These are phyloP conservation scores for Letharia columbiana DNA, from an alignment of 495 filamentous ascomycete species.

Conservation along the genomic window DNA sequence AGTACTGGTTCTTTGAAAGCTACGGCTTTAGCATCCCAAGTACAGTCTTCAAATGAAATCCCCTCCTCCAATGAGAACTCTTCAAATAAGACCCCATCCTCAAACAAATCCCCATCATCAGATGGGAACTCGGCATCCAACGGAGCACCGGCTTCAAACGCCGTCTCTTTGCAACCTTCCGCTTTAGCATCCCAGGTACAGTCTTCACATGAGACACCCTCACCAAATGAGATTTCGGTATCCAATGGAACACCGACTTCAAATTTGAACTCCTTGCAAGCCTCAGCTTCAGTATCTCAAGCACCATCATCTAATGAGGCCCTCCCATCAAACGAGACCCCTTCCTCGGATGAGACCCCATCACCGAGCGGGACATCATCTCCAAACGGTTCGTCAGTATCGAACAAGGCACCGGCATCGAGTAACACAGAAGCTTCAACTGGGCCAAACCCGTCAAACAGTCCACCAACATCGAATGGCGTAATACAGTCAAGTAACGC, in stretches of 20 bases:
- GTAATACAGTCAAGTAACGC: neutral
- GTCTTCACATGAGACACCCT: too few species aligned
- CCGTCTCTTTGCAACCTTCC: neutral
- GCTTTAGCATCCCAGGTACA: too few species aligned
- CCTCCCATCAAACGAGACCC: neutral
- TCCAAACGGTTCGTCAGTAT: neutral
- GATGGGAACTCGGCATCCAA: neutral
- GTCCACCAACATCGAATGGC: neutral
- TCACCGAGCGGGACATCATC: neutral
- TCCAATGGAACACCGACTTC: neutral
- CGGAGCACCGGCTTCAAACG: neutral
- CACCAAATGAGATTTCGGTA: neutral
- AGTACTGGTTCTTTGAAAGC: neutral
- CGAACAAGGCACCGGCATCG: neutral
- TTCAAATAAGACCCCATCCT: neutral
- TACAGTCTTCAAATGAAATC: neutral
- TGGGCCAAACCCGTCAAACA: neutral
- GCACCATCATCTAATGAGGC: neutral
- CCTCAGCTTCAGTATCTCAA: too few species aligned
- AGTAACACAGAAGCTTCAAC: neutral
- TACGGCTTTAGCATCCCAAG: neutral
- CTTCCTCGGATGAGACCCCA: neutral
- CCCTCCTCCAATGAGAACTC: neutral
- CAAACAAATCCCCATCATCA: neutral
- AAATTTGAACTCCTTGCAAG: too few species aligned